These are phyloP conservation scores for Aureobasidium sp. DNA, from an alignment of 2,329 filamentous ascomycete species.

Conservation along the genomic window DNA sequence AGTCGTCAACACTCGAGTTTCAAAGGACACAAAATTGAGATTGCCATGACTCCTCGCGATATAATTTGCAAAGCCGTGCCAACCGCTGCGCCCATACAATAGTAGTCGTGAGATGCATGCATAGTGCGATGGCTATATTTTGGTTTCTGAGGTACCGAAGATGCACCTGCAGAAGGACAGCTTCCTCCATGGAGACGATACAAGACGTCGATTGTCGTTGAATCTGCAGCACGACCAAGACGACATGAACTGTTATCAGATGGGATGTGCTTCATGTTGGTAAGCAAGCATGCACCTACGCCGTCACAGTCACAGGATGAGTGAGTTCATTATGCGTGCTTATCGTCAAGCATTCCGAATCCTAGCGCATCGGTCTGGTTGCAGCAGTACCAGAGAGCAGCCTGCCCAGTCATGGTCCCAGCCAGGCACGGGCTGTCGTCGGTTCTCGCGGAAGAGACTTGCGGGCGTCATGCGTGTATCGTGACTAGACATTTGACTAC, in stretches of 20 bases:
- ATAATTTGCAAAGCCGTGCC: constrained; percentile 11
- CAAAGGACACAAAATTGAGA: constrained; percentile 7
- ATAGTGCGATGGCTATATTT: background rate
- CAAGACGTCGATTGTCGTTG: background rate
- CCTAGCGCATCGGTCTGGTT: background rate
- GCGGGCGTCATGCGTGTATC: background rate
- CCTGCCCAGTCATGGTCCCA: background rate
- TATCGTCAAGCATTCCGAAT: background rate
- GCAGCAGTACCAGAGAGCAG: background rate
- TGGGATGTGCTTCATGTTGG: constrained; percentile 1
- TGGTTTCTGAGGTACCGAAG: background rate
- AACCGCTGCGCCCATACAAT: constrained; percentile 11
- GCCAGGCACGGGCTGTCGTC: background rate
- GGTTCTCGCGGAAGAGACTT: constrained; percentile 3
- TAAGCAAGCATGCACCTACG: background rate
- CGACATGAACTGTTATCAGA: background rate
- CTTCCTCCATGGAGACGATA: background rate
- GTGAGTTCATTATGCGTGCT: constrained; percentile 3
- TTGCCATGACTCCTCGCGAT: constrained; percentile 6
- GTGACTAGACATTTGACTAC: constrained; percentile 1
- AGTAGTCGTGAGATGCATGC: constrained; percentile 6
- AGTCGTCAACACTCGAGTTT: constrained; percentile 3
- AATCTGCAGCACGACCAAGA: constrained; percentile 8
- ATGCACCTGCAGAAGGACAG: background rate
- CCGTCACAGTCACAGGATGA: constrained; percentile 8